Evolutionary conservation across 306 rosid species (phyloP).

Genomic region (Quercus suber): DNA sequence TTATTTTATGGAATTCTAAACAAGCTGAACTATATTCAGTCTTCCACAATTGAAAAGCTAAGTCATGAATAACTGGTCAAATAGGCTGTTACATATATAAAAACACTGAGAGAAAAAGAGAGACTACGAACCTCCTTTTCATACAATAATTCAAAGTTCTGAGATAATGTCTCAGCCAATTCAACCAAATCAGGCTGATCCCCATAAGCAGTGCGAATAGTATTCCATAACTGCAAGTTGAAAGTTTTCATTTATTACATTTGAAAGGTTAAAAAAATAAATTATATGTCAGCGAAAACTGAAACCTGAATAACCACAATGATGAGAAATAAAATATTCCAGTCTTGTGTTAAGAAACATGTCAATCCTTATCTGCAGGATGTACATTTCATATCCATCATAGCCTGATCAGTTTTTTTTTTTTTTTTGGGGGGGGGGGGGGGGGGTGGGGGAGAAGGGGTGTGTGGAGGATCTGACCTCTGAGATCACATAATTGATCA

Average conservation of each 20-base stretch:
- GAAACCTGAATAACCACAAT: not conserved
- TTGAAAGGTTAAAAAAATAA: not conserved
- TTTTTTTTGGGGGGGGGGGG: no score
- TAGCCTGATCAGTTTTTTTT: not conserved
- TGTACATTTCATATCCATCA: not conserved
- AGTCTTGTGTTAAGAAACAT: not conserved
- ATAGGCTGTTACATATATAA: not conserved
- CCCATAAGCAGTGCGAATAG: constrained; percentile 72
- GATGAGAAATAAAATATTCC: not conserved
- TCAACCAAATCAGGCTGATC: constrained; percentile 90
- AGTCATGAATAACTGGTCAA: constrained; percentile 1
- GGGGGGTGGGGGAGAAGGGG: rapidly evolving
- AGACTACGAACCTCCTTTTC: constrained; percentile 64
- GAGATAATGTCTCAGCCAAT: constrained; percentile 74
- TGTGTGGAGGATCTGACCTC: no score
- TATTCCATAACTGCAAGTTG: constrained; percentile 84
- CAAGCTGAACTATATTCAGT: not conserved
- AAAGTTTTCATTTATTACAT: constrained; percentile 22
- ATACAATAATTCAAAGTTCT: constrained; percentile 68
- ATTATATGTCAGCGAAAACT: not conserved
- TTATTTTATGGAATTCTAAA: not conserved
- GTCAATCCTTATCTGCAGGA: not conserved
- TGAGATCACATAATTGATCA: not conserved
- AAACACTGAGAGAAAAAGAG: not conserved
- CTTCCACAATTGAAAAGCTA: constrained; percentile 10